Conservation (phyloP, 2,329 filamentous ascomycete species). For the Tolypocladium tropicale region DNA sequence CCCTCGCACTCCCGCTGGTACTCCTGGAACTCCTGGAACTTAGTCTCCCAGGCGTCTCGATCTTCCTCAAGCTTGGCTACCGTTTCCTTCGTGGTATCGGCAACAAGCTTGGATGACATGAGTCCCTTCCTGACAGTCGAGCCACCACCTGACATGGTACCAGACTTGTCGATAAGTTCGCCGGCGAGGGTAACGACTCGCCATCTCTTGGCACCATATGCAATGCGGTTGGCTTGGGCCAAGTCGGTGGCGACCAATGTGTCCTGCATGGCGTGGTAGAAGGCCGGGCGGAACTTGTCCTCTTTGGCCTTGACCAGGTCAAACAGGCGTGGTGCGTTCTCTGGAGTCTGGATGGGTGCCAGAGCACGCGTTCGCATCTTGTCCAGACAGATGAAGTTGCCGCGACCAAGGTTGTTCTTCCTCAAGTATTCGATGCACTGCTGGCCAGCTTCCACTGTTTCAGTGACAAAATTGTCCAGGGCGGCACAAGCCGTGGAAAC, state of each 20-base stretch:
- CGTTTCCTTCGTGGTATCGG: constrained; percentile 79
- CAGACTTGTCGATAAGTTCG: constrained; percentile 93
- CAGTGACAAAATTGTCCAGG: constrained; percentile 93
- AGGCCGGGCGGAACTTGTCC: constrained; percentile 76
- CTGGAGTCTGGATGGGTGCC: constrained; percentile 73
- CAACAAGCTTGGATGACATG: constrained; percentile 94
- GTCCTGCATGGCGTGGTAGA: constrained; percentile 92
- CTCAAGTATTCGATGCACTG: constrained; percentile 96
- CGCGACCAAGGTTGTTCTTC: constrained; percentile 93
- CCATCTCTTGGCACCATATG: constrained; percentile 89
- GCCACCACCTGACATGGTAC: constrained; percentile 97
- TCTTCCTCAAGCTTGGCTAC: constrained; percentile 80
- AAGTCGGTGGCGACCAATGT: constrained; percentile 89
- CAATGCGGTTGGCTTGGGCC: constrained; percentile 93
- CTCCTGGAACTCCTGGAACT: constrained; percentile 76
- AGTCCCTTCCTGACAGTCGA: constrained; percentile 80
- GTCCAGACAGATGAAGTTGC: constrained; percentile 94
- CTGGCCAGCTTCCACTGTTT: constrained; percentile 90
- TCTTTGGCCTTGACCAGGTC: constrained; percentile 87
- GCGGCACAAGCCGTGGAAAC: constrained; percentile 91
- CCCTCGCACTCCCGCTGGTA: constrained; percentile 72
- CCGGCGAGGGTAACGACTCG: constrained; percentile 92
- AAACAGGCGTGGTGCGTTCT: constrained; percentile 85
- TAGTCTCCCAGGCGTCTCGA: constrained; percentile 72
- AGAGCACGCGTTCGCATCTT: constrained; percentile 73